Evolutionary conservation across 2,329 filamentous ascomycete genomes (phyloP).

Genomic region (Amauroascus verrucosus): DNA sequence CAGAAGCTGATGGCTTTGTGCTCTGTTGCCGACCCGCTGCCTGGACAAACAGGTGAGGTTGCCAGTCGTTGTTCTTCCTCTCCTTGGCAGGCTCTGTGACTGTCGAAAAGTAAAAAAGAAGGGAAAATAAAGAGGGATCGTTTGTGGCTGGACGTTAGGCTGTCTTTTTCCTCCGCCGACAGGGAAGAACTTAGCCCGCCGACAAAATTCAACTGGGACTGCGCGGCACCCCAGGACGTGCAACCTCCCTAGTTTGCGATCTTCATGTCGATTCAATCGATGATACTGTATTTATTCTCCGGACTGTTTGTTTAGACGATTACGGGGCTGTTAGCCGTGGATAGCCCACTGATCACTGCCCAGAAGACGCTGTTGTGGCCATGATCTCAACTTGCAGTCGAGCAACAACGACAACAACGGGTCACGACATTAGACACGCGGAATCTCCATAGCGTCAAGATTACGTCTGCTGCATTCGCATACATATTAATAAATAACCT

Average conservation of each 20-base stretch:
- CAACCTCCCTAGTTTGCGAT: neutral
- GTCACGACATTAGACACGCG: slow-evolving; percentile 9
- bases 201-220: neutral
- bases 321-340: slow-evolving; percentile 8
- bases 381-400: neutral
- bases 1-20: neutral
- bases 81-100: slow-evolving; percentile 1
- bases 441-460: slow-evolving; percentile 6
- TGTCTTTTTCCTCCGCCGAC: neutral
- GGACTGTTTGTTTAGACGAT: slow-evolving; percentile 2
- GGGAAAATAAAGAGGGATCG: neutral
- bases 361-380: slow-evolving; percentile 6
- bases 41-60: neutral
- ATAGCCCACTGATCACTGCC: slow-evolving; percentile 3
- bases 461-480: neutral
- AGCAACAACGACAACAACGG: slow-evolving; percentile 6
- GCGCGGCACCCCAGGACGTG: neutral
- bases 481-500: neutral
- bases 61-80: neutral
- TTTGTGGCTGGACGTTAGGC: neutral
- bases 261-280: neutral
- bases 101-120: neutral
- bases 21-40: slow-evolving; percentile 3
- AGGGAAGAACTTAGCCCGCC: neutral
- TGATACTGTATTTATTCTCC: slow-evolving; percentile 5